A percentile compares a stretch with the other conserved stretches of the same genome.
Conservation (phyloP, 2,329 filamentous ascomycete genomes). For the Alternaria longipes region DNA sequence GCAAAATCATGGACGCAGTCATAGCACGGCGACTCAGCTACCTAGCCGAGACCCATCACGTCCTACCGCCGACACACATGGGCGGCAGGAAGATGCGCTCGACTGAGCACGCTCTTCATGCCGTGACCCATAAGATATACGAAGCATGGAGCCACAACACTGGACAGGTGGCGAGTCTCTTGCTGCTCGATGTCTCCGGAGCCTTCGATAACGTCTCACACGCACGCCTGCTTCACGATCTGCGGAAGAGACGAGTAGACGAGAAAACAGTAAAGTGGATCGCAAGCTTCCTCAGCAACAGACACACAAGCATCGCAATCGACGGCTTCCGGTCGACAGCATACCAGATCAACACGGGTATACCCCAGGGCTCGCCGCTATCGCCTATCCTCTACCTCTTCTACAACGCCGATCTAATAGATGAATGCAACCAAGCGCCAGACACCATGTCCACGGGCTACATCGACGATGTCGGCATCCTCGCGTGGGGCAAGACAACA, state of each 20-base stretch:
- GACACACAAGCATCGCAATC: conserved; percentile 26
- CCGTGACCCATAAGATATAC: conserved; percentile 37
- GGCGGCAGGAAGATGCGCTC: conserved; percentile 35
- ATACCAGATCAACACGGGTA: conserved; percentile 31
- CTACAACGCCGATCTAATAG: conserved; percentile 45
- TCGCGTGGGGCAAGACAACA: conserved; percentile 25
- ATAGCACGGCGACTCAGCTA: conserved; percentile 27
- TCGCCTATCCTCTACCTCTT: conserved; percentile 47
- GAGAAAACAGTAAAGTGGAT: conserved; percentile 28
- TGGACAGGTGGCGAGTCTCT: conserved; percentile 38
- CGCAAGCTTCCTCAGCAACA: conserved; percentile 27
- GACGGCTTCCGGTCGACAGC: conserved; percentile 18
- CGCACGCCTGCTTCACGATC: conserved; percentile 33
- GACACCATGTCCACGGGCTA: conserved; percentile 26
- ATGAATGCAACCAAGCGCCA: conserved; percentile 23
- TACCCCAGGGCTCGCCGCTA: conserved; percentile 42
- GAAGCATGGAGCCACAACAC: conserved; percentile 26
- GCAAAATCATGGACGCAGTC: conserved; percentile 41
- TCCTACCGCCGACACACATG: conserved; percentile 33
- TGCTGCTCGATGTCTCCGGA: conserved; percentile 42
- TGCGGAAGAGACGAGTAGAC: conserved; percentile 25
- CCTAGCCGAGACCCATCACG: conserved; percentile 23
- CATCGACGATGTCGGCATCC: conserved; percentile 36
- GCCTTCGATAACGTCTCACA: conserved; percentile 43
- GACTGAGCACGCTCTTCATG: conserved; percentile 38